A percentile compares a stretch with the other conserved stretches of the same genome.
These are phyloP conservation scores for Clonostachys solani DNA, from an alignment of 2,329 filamentous ascomycete genomes.

Conservation along the genomic window DNA sequence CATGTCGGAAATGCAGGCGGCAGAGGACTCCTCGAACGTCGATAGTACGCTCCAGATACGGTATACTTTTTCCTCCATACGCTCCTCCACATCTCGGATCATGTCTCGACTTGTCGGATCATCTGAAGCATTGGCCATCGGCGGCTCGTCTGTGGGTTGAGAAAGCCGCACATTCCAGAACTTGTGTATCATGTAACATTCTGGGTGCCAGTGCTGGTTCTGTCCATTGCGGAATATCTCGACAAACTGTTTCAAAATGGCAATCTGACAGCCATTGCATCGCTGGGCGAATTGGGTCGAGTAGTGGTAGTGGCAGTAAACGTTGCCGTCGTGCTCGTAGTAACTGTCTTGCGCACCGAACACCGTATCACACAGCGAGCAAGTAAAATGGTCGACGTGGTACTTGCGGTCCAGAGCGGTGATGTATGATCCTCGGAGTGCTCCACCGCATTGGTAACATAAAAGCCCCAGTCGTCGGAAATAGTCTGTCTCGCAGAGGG, in stretches of 20 bases:
- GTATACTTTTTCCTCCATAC: constrained; percentile 96
- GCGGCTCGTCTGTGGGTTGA: constrained; percentile 48
- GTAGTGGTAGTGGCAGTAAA: constrained; percentile 99
- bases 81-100: constrained; percentile 83
- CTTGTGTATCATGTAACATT: constrained; percentile 99
- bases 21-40: constrained; percentile 94
- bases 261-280: constrained; percentile 94
- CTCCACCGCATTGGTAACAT: constrained; percentile 88
- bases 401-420: constrained; percentile 97
- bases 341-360: constrained; percentile 98
- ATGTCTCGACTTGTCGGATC: constrained; percentile 63
- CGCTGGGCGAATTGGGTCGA: constrained; percentile 95
- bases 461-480: constrained; percentile 88
- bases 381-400: constrained; percentile 98
- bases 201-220: constrained; percentile 98
- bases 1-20: constrained; percentile 98
- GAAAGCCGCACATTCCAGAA: constrained; percentile 97
- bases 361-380: constrained; percentile 93
- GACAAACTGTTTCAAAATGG: constrained; percentile 97
- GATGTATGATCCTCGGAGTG: constrained; percentile 94
- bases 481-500: constrained; percentile 96
- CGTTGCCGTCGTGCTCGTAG: constrained; percentile 93
- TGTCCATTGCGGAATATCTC: constrained; percentile 97
- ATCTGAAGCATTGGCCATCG: constrained; percentile 33
- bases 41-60: constrained; percentile 98